phyloP scores from a whole-genome alignment of 805 yeast genomes.

The Pachysolen tannophilus region DNA sequence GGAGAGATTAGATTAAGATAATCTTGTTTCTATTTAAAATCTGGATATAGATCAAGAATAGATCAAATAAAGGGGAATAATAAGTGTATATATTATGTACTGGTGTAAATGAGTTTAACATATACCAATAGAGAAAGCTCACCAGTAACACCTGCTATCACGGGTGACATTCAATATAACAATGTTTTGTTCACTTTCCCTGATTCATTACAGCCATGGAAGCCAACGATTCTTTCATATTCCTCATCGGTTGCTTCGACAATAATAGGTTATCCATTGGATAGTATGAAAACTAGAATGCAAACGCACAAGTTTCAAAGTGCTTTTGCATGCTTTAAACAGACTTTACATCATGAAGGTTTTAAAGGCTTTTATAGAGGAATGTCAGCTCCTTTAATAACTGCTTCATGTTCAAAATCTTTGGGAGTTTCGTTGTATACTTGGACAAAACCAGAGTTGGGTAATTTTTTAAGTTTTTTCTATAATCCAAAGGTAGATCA shows the following conservation, averaged over 20 bases:
- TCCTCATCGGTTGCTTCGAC: constrained; percentile 57
- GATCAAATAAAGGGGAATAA: no score
- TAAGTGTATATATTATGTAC: no score
- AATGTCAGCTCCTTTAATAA: constrained; percentile 61
- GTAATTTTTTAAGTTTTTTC: constrained; percentile 13
- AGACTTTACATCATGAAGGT: constrained; percentile 57
- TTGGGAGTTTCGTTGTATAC: constrained; percentile 60
- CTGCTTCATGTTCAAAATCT: constrained; percentile 59
- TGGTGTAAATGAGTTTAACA: no score
- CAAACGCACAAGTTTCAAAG: constrained; percentile 65
- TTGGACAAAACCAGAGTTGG: constrained; percentile 35
- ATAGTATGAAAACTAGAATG: constrained; percentile 80
- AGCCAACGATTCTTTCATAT: constrained; percentile 55
- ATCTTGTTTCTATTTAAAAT: no score
- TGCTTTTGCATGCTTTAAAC: constrained; percentile 46
- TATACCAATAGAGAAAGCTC: no score
- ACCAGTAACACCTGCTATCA: constrained; percentile 42
- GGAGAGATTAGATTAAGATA: no score
- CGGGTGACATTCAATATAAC: constrained; percentile 41
- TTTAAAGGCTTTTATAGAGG: constrained; percentile 68
- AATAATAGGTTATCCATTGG: constrained; percentile 74
- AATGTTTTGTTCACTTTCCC: constrained; percentile 45
- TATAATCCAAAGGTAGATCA: constrained; percentile 11
- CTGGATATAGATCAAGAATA: no score
- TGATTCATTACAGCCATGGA: constrained; percentile 36